Evolutionary conservation across 768 basidiomycete genomes (phyloP), one percentile per base, ranked within the genome.

Genomic region (Daedalea quercina): DNA sequence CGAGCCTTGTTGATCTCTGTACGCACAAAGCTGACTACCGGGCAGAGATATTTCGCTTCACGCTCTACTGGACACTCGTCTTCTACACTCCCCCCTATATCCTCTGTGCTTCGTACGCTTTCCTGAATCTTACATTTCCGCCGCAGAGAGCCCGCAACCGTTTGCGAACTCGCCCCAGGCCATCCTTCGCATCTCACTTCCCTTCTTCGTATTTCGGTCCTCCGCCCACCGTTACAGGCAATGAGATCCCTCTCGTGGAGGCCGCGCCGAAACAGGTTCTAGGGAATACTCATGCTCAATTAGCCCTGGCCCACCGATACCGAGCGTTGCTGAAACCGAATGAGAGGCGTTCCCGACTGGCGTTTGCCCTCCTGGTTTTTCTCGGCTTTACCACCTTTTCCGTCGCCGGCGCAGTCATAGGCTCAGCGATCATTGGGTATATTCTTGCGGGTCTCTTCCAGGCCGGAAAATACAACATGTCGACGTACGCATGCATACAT

Each of bases 61-160:
- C 74, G 9, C 65, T 77, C 11, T 76, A 75, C 57, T 76, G 75
- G 75, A 73, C 73, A 1, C 51, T 76, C n/a, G 63, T 76, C 24
- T 72, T 76, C 57, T 70, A 76, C 59, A 64, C 64, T n/a, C 75
- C 76, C 0, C 61, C 70, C 40, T 76, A 69, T 52, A 54, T 70
- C 26, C 33, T 73, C 31, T 69, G 70, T 52, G 74, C 75, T 6
- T 47, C 55, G 1, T 76, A 74, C 47, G 73, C 74, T 1, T 74
- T 73, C 56, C 53, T 71, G 47, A 76, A 76, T 46, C 63, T 76
- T 31, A 54, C 68, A 3, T 70, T 72, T 52, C 71, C 73, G 1
- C 70, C 74, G 1, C 59, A 1, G 62, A 62, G 34, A 56, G 24
- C 3, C 53, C 48, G 3, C 47, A 24, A 50, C 19, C 44, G 42